These are phyloP conservation scores for Pholiota microspora DNA, from an alignment of 768 basidiomycete species.

Conservation along the genomic window DNA sequence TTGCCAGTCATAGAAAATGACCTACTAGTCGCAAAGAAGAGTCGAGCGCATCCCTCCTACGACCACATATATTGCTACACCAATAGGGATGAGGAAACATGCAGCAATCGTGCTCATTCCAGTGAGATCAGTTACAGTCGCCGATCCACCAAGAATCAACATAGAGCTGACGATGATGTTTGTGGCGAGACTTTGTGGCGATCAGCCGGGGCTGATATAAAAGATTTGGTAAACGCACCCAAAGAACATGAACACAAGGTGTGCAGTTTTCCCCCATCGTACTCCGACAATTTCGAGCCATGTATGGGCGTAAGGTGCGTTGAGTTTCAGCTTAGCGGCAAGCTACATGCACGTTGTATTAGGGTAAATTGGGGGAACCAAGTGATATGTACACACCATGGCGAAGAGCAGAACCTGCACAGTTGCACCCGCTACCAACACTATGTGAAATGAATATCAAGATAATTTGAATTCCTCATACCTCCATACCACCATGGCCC, in stretches of 20 bases:
- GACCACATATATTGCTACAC: constrained; percentile 86
- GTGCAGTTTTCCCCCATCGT: constrained; percentile 80
- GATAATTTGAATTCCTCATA: constrained; percentile 3
- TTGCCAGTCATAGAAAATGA: constrained; percentile 6
- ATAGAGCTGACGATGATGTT: constrained; percentile 91
- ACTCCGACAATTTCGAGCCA: constrained; percentile 85
- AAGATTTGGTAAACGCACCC: too few species aligned
- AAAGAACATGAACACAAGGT: constrained; percentile 87
- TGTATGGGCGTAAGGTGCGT: constrained; percentile 86
- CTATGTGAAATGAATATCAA: neutral
- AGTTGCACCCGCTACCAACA: constrained; percentile 63
- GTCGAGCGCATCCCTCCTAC: constrained; percentile 88
- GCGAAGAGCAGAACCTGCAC: constrained; percentile 92
- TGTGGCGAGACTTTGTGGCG: constrained; percentile 65
- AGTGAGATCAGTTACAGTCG: constrained; percentile 84
- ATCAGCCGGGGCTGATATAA: too few species aligned
- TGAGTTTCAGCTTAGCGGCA: constrained; percentile 88
- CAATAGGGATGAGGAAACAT: constrained; percentile 87
- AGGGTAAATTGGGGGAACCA: neutral
- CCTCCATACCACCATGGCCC: constrained; percentile 90
- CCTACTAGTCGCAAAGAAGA: constrained; percentile 82
- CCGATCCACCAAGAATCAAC: constrained; percentile 78
- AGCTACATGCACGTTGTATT: constrained; percentile 40
- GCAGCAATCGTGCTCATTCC: constrained; percentile 91
- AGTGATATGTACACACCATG: constrained; percentile 37